Evolutionary conservation across 1,139 yeast genomes (phyloP), one percentile per base, ranked within the genome.

Genomic region (Saccharomyces pastorianus): DNA sequence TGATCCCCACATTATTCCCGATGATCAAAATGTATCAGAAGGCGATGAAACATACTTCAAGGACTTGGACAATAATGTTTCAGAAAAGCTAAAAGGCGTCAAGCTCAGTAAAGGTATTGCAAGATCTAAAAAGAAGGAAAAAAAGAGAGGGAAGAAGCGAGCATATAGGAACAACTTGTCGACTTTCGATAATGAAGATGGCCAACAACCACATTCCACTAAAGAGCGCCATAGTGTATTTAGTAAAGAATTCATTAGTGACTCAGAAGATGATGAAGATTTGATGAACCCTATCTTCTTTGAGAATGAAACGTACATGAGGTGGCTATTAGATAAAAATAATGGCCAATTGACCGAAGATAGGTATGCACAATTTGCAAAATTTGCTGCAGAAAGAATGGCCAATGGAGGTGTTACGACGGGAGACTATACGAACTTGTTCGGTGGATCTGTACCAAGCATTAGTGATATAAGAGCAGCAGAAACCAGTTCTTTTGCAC

Each of bases 241-340:
- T 1, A 68, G 71, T 53, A 67, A 64, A 48, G 71, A 65, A 50
- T 64, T 61, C 48, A 67, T 68, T 31, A 59, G 64, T 51, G 72
- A 68, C 52, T 68, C 71, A 14, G 71, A 68, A 26, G 66, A 62
- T 29, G 63, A 62, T 8, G 66, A 64, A 20, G 61, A 57, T 6
- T 17, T 46, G 1, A 50, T 60, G 47, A 59, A 60, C 46, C 60
- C 70, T 6, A 55, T 63, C 2, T 68, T 68, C 49, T 69, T 64
- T 54, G 71, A 69, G 54, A 69, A 69, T 56, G 72, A 69, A 54
- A 63, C 61, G 63, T 68, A 61, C 49, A 56, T 68, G 66, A 64
- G 70, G 53, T 65, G 59, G 57, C 51, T 68, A 50, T 54, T 66
- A 7, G 69, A 67, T 53, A 66, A 56, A 42, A 52, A 63, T 52